Evolutionary conservation across 2,329 filamentous ascomycete genomes (phyloP).

Genomic region (Cercospora sesami): DNA sequence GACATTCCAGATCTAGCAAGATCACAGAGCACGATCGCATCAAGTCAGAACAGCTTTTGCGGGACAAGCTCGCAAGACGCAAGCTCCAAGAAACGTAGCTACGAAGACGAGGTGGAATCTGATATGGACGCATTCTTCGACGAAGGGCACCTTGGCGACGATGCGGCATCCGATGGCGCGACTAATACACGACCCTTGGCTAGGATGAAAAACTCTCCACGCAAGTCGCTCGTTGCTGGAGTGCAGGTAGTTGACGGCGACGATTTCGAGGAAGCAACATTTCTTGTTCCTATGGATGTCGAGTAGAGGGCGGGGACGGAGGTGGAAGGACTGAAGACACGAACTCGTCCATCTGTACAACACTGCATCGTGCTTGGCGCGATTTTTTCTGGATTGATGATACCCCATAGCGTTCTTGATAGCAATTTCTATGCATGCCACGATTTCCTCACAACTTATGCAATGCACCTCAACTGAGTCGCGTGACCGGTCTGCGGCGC

Average conservation of each 20-base stretch:
- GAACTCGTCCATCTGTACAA: neutral
- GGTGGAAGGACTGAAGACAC: neutral
- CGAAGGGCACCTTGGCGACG: constrained; percentile 24
- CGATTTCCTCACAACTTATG: neutral
- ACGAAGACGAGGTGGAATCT: constrained; percentile 41
- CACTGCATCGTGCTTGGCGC: neutral
- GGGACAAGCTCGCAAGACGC: constrained; percentile 7
- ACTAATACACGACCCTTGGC: constrained; percentile 27
- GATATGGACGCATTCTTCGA: constrained; percentile 41
- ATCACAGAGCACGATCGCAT: constrained; percentile 42
- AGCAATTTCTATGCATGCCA: neutral
- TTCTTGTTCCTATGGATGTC: constrained; percentile 44
- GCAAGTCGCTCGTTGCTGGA: constrained; percentile 37
- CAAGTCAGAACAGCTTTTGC: constrained; percentile 43
- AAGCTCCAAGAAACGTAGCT: constrained; percentile 35
- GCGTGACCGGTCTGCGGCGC: neutral
- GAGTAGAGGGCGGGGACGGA: neutral
- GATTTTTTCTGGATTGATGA: constrained; percentile 2
- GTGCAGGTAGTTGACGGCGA: constrained; percentile 45
- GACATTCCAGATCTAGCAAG: constrained; percentile 30
- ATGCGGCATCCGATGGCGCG: neutral
- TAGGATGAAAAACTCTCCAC: constrained; percentile 34
- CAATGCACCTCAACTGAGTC: neutral
- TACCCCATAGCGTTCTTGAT: neutral
- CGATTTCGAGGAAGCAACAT: constrained; percentile 71